Evolutionary conservation across 805 yeast species (phyloP).

Genomic region (Jamesozyma jinghongensis): DNA sequence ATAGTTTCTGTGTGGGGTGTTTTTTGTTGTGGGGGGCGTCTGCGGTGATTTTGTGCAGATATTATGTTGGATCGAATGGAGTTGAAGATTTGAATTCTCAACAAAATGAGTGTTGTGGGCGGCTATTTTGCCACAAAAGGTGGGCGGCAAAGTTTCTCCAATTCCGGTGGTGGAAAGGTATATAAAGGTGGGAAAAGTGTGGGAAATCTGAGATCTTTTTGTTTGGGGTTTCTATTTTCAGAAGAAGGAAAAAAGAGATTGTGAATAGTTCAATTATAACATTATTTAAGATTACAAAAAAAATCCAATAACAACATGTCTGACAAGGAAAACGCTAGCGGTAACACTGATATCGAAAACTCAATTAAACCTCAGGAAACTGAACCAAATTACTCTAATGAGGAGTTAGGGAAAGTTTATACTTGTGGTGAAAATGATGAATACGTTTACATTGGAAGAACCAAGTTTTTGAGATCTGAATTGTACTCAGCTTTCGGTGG

Average conservation of each 20-base stretch:
- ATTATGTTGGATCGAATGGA: no score
- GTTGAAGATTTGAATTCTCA: no score
- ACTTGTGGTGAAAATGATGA: slow-evolving; percentile 46
- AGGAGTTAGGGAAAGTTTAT: slow-evolving; percentile 20
- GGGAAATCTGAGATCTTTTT: no score
- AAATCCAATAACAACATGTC: slow-evolving; percentile 7
- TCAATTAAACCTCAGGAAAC: slow-evolving; percentile 2
- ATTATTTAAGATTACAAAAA: background rate
- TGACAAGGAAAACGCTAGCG: slow-evolving; percentile 10
- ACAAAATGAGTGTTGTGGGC: no score
- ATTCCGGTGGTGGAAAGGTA: background rate
- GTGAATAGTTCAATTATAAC: background rate
- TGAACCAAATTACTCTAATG: slow-evolving; percentile 1
- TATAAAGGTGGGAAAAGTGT: background rate
- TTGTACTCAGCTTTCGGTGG: slow-evolving; percentile 71
- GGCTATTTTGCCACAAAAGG: no score
- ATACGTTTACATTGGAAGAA: slow-evolving; percentile 61
- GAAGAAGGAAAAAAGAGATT: no score
- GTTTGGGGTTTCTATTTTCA: no score
- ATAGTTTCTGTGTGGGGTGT: no score
- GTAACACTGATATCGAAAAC: slow-evolving; percentile 10
- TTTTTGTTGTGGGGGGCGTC: no score
- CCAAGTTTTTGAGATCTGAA: slow-evolving; percentile 54
- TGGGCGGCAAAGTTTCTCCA: no score
- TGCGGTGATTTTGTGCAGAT: no score